Conservation (phyloP, 202 grass and related monocot species). For the Thinopyrum obtusiflorum region DNA sequence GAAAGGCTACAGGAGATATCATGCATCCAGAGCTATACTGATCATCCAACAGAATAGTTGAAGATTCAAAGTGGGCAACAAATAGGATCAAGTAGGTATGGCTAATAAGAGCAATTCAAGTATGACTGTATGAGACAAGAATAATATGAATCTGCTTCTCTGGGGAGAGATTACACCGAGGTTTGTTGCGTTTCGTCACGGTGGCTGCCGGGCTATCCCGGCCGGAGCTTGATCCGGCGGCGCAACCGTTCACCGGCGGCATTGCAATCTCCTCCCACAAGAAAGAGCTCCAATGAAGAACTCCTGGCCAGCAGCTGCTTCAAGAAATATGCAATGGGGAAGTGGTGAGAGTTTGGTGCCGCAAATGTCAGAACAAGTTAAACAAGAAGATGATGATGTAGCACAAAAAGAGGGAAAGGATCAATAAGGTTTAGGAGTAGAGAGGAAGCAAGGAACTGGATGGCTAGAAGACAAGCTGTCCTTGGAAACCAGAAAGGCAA, state of each 20-base stretch:
- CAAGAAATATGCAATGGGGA: conserved; percentile 19
- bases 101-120: not conserved
- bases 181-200: conserved; percentile 34
- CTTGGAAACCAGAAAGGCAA: conserved; percentile 36
- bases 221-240: conserved; percentile 14
- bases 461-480: conserved; percentile 25
- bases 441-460: conserved; percentile 47
- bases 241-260: not conserved
- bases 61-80: not conserved
- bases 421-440: conserved; percentile 39
- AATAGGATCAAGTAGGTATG: not conserved
- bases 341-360: not conserved
- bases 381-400: conserved; percentile 8
- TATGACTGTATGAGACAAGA: not conserved
- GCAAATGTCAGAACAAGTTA: not conserved
- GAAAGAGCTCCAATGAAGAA: not conserved
- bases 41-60: not conserved
- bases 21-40: not conserved
- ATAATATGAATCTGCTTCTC: not conserved
- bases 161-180: conserved; percentile 50
- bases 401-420: conserved; percentile 19
- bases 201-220: not conserved
- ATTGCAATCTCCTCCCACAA: not conserved
- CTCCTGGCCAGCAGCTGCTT: not conserved
- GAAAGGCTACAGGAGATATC: too few relatives aligned